Evolutionary conservation across 2,329 filamentous ascomycete species (phyloP), one percentile per base, ranked within the genome.

Genomic region (Alternaria longipes): DNA sequence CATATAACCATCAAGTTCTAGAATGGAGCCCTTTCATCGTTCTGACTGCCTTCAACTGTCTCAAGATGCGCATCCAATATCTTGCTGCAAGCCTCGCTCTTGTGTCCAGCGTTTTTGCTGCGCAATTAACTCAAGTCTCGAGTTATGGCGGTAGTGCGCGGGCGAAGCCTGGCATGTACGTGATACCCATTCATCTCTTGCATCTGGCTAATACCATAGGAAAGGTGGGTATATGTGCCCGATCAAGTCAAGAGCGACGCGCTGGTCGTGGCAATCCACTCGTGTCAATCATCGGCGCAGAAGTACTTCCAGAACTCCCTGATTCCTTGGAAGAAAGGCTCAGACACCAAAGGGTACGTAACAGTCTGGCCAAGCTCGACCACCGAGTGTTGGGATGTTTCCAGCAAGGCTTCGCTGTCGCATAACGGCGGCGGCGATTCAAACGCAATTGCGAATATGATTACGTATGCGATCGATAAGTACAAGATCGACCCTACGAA

Each of bases 361-460:
- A 71, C 70, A 26, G 70, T 75, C 3, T 75, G 72, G 71, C 73
- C 73, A 24, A 69, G 65, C 46, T 73, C 72, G 6, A 73, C 72
- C 11, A 74, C 71, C 1, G 67, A 74, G 32, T 89, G 87, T 77
- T 89, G 86, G 86, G 87, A 89, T 59, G 85, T 88, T 2, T 85
- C 84, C 5, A 86, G 83, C 9, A 80, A 80, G 40, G 81, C 80
- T 9, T 81, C 85, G 0, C 80, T 89, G 2, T 84, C 81, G 3
- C 86, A 87, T 66, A 80, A 85, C 56, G 86, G 85, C 8, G 86
- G 86, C 22, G 85, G 85, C 3, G 84, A 89, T 72, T 85, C 81
- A 50, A 83, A 84, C 42, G 81, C 81, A 0, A 86, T 89, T 58
- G 84, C 83, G 24, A 87, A 85, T 69, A 89, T 89, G 86, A 85